These are phyloP conservation scores for Ilyonectria destructans DNA, from an alignment of 2,329 filamentous ascomycete genomes.

Conservation along the genomic window DNA sequence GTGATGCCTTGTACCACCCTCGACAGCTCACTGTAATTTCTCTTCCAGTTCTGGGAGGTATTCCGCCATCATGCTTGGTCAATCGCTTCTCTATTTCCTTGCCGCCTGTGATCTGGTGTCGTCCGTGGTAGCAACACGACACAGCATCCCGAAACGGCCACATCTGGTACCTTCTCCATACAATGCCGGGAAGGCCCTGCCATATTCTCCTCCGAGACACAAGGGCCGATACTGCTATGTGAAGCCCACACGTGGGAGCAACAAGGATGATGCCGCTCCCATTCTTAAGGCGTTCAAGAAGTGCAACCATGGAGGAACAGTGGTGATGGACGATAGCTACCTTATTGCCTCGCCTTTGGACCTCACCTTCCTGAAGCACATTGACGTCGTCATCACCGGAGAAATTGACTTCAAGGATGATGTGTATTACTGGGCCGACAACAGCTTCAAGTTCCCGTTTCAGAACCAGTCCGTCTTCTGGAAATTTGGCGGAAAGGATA, in stretches of 20 bases:
- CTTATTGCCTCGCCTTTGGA: constrained; percentile 77
- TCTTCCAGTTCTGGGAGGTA: neutral
- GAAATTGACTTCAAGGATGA: constrained; percentile 77
- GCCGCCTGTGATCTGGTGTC: constrained; percentile 36
- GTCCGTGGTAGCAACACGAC: constrained; percentile 21
- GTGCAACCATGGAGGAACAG: constrained; percentile 76
- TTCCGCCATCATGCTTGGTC: constrained; percentile 16
- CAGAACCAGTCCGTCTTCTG: constrained; percentile 72
- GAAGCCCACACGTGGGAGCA: constrained; percentile 31
- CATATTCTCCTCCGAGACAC: constrained; percentile 34
- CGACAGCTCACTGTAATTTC: neutral
- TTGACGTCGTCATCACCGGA: constrained; percentile 73
- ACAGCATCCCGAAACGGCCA: constrained; percentile 38
- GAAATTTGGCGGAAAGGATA: constrained; percentile 53
- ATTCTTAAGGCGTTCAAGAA: constrained; percentile 47
- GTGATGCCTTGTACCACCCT: neutral
- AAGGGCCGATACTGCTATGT: constrained; percentile 41
- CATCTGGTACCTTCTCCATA: constrained; percentile 39
- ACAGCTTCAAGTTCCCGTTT: constrained; percentile 76
- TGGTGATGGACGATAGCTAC: constrained; percentile 74
- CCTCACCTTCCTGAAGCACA: constrained; percentile 74
- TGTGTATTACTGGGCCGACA: constrained; percentile 78
- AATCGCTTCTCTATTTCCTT: constrained; percentile 30
- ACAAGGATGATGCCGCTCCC: constrained; percentile 36
- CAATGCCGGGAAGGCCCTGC: constrained; percentile 37